Evolutionary conservation across 2,329 filamentous ascomycete species (phyloP), one percentile per base, ranked within the genome.

Genomic region (Aspergillaceae sp.): DNA sequence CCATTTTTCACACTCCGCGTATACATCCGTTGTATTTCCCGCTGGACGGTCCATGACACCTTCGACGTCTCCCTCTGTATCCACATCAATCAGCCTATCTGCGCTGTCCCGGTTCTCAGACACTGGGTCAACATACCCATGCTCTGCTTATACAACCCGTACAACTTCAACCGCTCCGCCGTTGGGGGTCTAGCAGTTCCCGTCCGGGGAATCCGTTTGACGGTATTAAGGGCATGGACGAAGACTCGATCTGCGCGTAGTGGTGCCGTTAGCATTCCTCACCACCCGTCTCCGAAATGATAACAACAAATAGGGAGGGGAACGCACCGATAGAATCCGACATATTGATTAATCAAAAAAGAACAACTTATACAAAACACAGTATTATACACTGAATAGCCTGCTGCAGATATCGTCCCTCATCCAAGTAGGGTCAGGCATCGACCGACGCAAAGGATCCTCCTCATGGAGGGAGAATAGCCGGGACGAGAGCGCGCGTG

Each of bases 61-160:
- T 56, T 92, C 86, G 32, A 97, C 90, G 68, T 98, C 88, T 42
- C 92, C 92, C 73, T 98, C 90, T 79, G 56, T 43, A 42, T 5
- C 27, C 27, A 26, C 3, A 28, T 11, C 7, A 49, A 30, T 7
- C 32, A n/a, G 8, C 35, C 52, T 33, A 30, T 30, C 9, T 10
- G 27, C 7, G 38, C 11, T 8, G 26, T 29, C 27, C 27, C 34
- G 38, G 30, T 30, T 45, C 30, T 37, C 7, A 27, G 40, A n/a
- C 33, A n/a, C 34, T 41, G 30, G 11, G 41, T n/a, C 5, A 10
- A 37, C 66, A 51, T 68, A 79, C 76, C 79, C 92, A 97, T 97
- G 51, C 89, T 89, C 70, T 98, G 92, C 66, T 98, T 98, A 74
- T 98, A 98, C 55, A 98, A 78, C 53, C 92, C 92, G 83, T 98